Evolutionary conservation across 2,329 filamentous ascomycete species (phyloP).

Genomic region (Polytolypa hystricis): DNA sequence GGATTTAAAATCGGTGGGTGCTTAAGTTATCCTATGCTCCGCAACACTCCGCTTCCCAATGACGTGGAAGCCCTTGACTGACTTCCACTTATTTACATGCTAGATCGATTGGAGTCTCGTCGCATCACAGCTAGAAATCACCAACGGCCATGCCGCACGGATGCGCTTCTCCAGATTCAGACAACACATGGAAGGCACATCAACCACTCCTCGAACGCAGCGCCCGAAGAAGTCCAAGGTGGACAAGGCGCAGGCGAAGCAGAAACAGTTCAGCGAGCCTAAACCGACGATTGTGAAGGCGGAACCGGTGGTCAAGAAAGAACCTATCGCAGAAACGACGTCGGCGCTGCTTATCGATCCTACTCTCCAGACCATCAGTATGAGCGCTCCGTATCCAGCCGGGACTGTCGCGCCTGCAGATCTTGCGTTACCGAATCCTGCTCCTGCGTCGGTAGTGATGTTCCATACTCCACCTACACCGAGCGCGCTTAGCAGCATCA

Average conservation of each 20-base stretch:
- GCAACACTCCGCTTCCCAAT: constrained; percentile 9
- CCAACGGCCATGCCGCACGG: constrained; percentile 46
- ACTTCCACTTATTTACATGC: neutral
- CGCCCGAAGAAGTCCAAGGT: constrained; percentile 19
- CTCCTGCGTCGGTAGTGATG: constrained; percentile 5
- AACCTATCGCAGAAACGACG: constrained; percentile 1
- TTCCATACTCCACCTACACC: constrained; percentile 10
- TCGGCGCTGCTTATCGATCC: constrained; percentile 2
- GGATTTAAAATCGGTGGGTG: constrained; percentile 39
- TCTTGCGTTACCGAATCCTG: constrained; percentile 11
- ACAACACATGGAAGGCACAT: constrained; percentile 40
- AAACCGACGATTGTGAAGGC: neutral
- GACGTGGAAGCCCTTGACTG: neutral
- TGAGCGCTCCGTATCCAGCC: neutral
- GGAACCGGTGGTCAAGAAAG: constrained; percentile 6
- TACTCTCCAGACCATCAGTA: neutral
- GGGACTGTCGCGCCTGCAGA: constrained; percentile 14
- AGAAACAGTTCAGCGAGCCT: constrained; percentile 8
- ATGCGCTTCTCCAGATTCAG: constrained; percentile 47
- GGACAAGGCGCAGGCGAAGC: constrained; percentile 10
- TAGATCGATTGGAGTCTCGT: constrained; percentile 45
- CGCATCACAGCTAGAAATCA: constrained; percentile 39
- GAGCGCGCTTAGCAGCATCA: constrained; percentile 17
- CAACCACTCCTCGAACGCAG: constrained; percentile 14
- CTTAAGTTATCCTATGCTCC: constrained; percentile 6